These are phyloP conservation scores for Hypholoma fasciculare DNA, from an alignment of 768 basidiomycete genomes.

Conservation along the genomic window DNA sequence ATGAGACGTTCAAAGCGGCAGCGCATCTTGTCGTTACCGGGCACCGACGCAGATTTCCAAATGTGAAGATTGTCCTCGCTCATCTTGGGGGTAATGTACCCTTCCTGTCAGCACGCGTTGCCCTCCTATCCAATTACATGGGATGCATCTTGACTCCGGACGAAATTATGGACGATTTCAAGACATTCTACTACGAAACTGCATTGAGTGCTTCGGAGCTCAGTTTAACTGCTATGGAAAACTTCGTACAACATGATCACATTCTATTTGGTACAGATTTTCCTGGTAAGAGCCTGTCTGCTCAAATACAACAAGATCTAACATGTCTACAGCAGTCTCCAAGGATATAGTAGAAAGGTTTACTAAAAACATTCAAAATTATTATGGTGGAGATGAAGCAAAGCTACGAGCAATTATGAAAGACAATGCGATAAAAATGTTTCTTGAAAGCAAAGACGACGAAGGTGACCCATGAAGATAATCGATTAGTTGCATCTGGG, in stretches of 20 bases:
- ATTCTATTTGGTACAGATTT: slow-evolving; percentile 78
- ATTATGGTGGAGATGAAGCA: slow-evolving; percentile 40
- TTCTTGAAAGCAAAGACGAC: slow-evolving; percentile 11
- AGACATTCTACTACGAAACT: slow-evolving; percentile 72
- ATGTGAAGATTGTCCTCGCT: slow-evolving; percentile 66
- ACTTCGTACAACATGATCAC: slow-evolving; percentile 48
- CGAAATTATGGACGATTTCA: slow-evolving; percentile 70
- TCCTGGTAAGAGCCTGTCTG: slow-evolving; percentile 49
- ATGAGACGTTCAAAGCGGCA: slow-evolving; percentile 82
- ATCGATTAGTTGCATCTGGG: neutral
- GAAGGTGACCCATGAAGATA: neutral
- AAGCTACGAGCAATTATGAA: slow-evolving; percentile 45
- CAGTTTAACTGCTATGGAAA: slow-evolving; percentile 50
- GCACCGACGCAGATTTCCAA: slow-evolving; percentile 58
- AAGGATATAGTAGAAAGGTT: slow-evolving; percentile 61
- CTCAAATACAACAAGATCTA: neutral
- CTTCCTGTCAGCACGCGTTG: slow-evolving; percentile 68
- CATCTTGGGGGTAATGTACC: slow-evolving; percentile 74
- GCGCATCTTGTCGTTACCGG: slow-evolving; percentile 76
- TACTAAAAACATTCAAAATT: slow-evolving; percentile 48
- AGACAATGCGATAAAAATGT: slow-evolving; percentile 54
- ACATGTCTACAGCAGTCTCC: slow-evolving; percentile 51
- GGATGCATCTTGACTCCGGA: slow-evolving; percentile 62
- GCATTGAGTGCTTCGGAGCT: slow-evolving; percentile 61
- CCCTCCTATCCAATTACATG: slow-evolving; percentile 68